These are phyloP conservation scores for Tripidium arundinaceum DNA, from an alignment of 202 grass and related monocot species.

Conservation along the genomic window DNA sequence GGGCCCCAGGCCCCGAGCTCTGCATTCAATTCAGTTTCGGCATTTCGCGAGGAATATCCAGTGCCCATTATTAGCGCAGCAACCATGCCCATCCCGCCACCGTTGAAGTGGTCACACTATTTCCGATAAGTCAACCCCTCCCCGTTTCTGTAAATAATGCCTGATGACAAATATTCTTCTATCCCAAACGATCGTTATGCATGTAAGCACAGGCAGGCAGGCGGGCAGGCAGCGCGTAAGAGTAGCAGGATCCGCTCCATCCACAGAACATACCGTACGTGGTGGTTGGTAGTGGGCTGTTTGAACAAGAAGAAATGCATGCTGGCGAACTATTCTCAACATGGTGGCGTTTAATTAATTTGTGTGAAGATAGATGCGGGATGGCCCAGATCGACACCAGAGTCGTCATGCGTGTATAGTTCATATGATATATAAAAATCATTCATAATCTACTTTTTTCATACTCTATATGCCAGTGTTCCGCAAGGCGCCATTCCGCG, in stretches of 20 bases:
- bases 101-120: slow-evolving; percentile 25
- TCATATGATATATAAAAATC: neutral
- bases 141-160: slow-evolving; percentile 12
- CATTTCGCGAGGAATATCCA: too few species aligned
- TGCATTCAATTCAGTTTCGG: too few species aligned
- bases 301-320: too few species aligned
- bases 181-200: neutral
- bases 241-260: neutral
- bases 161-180: slow-evolving; percentile 23
- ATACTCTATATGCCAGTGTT: too few species aligned
- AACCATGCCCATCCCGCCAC: too few species aligned
- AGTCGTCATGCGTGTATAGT: neutral
- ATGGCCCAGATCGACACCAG: neutral
- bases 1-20: neutral
- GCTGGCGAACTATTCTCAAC: neutral
- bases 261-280: slow-evolving; percentile 17
- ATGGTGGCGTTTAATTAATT: neutral
- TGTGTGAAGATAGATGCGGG: neutral
- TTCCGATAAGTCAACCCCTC: slow-evolving; percentile 41
- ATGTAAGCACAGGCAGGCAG: neutral
- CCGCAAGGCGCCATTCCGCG: too few species aligned
- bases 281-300: neutral
- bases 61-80: too few species aligned
- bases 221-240: neutral
- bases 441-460: too few species aligned